Evolutionary conservation across 805 yeast genomes (phyloP).

Genomic region (Nakazawaea populi): DNA sequence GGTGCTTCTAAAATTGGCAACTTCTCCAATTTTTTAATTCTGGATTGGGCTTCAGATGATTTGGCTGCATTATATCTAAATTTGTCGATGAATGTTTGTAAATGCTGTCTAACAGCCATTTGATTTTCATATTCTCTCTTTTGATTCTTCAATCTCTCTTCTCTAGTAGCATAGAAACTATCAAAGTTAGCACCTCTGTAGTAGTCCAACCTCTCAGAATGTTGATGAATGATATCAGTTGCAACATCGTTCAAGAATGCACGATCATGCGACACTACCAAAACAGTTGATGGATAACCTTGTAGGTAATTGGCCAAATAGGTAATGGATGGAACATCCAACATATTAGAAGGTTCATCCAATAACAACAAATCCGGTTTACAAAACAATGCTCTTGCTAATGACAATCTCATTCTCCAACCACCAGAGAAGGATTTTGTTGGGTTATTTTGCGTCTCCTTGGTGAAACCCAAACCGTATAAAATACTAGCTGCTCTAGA

Average conservation of each 20-base stretch:
- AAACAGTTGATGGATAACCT: constrained; percentile 84
- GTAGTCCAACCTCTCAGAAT: constrained; percentile 93
- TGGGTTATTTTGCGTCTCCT: constrained; percentile 74
- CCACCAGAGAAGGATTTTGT: constrained; percentile 98
- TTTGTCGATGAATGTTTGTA: constrained; percentile 93
- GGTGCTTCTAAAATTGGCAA: constrained; percentile 91
- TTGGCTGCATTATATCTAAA: constrained; percentile 97
- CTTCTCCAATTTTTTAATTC: constrained; percentile 94
- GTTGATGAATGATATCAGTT: constrained; percentile 96
- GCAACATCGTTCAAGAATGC: constrained; percentile 97
- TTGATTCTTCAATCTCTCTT: constrained; percentile 91
- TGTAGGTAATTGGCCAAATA: constrained; percentile 87
- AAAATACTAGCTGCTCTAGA: constrained; percentile 92
- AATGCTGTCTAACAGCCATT: constrained; percentile 90
- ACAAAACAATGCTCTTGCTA: constrained; percentile 96
- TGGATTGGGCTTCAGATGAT: constrained; percentile 95
- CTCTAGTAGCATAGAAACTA: constrained; percentile 86
- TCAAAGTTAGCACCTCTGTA: constrained; percentile 94
- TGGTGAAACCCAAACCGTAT: constrained; percentile 89
- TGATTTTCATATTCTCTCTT: constrained; percentile 95
- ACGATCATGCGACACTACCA: constrained; percentile 97
- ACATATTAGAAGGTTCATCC: constrained; percentile 99
- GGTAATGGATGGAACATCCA: constrained; percentile 98
- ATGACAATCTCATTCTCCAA: constrained; percentile 99
- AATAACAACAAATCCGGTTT: constrained; percentile 88